Percentiles rank a stretch among this genome's conserved stretches.
Evolutionary conservation across 2,329 filamentous ascomycete genomes (phyloP).

Genomic region (Lecanosticta acicola): DNA sequence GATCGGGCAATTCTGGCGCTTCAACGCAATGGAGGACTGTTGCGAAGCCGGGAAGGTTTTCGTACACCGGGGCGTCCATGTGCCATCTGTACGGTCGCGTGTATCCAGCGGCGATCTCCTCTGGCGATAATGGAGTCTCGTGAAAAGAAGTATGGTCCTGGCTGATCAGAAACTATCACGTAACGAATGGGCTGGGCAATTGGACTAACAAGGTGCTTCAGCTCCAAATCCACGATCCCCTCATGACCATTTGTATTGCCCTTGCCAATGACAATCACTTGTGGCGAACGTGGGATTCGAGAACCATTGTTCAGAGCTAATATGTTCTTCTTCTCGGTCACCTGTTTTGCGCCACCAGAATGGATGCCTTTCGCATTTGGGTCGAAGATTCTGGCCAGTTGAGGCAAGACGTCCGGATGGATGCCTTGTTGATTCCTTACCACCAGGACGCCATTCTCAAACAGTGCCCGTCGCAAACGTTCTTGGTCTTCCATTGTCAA

Average conservation of each 20-base stretch:
- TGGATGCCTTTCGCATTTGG: constrained; percentile 15
- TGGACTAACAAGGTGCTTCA: constrained; percentile 16
- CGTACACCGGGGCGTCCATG: constrained; percentile 30
- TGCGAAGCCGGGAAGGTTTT: constrained; percentile 27
- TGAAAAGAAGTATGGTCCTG: constrained; percentile 30
- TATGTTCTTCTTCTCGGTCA: constrained; percentile 12
- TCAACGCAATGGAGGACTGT: constrained; percentile 24
- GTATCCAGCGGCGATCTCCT: constrained; percentile 14
- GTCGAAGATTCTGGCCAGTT: constrained; percentile 20
- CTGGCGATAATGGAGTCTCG: constrained; percentile 19
- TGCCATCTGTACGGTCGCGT: constrained; percentile 31
- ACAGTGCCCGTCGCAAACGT: constrained; percentile 14
- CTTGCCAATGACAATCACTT: constrained; percentile 21
- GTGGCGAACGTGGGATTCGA: constrained; percentile 15
- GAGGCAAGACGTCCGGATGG: constrained; percentile 11
- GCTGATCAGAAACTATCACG: not conserved
- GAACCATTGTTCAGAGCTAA: constrained; percentile 9
- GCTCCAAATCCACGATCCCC: constrained; percentile 15
- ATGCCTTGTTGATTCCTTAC: constrained; percentile 17
- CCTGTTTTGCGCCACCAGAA: constrained; percentile 19
- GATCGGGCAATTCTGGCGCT: constrained; percentile 22
- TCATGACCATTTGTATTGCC: constrained; percentile 17
- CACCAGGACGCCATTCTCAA: constrained; percentile 19
- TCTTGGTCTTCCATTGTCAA: constrained; percentile 12
- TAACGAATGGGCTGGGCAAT: not conserved